Base-by-base conservation (phyloP, 331 rosid species). In the Saraca asoca region DNA sequence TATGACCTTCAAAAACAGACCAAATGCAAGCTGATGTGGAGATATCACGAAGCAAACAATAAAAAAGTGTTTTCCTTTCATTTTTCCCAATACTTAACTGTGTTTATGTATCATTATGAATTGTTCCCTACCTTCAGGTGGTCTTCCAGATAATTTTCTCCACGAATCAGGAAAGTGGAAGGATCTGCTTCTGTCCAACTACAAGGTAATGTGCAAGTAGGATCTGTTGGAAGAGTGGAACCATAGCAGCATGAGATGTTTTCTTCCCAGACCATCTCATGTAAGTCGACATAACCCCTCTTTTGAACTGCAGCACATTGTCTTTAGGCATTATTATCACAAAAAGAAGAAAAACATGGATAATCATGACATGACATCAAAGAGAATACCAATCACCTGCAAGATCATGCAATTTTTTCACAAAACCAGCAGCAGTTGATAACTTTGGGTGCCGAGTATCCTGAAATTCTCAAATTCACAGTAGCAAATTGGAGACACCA, bases 111-210 rank as follows among this genome's bases (percentile, higher is more conserved):
- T 34, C 38, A 51, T n/a, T n/a, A n/a, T 51, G 18, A 9, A 9
- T 5, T 51, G 53, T 35, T 69, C 51, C 68, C 51, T 83, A 90
- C 98, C 95, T 93, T 93, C 31, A 42, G 80, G 60, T 12, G 80
- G 78, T 88, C 95, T 55, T 60, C 79, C 8, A 90, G 86, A 83
- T 88, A 93, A 72, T 71, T 88, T 81, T 79, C 74, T 48, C 97
- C 98, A 10, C 98, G 98, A 58, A 93, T 82, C 77, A 93, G 68
- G 87, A 88, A 93, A 12, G 88, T 83, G 65, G 92, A 88, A 74
- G 97, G 90, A 78, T 93, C 98, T 51, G 90, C 79, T 67, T 73
- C 75, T 14, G 92, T 85, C 90, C 89, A 82, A 77, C 90, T 90
- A 81, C 96, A 88, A 59, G 86, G 96, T 74, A 81, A 38, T 29